Percentiles rank a stretch among this genome's conserved stretches.
phyloP scores from a whole-genome alignment of 1,139 yeast genomes.

The Pneumocystis sp. region DNA sequence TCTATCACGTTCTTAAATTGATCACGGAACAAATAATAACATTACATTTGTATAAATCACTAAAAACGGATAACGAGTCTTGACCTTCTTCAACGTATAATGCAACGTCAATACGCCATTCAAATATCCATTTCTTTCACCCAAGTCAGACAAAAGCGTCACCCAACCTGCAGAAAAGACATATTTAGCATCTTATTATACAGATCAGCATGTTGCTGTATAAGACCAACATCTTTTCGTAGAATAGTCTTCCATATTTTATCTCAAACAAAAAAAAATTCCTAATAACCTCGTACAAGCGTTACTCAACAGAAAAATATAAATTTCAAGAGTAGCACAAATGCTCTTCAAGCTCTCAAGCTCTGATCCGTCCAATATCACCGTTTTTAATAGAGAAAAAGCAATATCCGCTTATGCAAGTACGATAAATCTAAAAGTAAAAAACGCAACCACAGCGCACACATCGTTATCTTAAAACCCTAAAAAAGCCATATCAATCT shows the following conservation, averaged over 20 bases:
- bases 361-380: too few relatives aligned
- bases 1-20: background rate
- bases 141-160: constrained; percentile 34
- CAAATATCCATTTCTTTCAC: constrained; percentile 26
- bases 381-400: background rate
- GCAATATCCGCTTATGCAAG: background rate
- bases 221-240: background rate
- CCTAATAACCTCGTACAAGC: background rate
- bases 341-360: too few relatives aligned
- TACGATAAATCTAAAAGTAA: background rate
- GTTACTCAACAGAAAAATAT: background rate
- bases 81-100: constrained; percentile 29
- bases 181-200: background rate
- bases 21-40: constrained; percentile 13
- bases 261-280: constrained; percentile 9
- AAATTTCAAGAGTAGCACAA: background rate
- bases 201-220: background rate
- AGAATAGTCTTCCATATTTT: background rate
- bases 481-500: background rate
- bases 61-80: constrained; percentile 35
- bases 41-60: constrained; percentile 38
- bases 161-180: constrained; percentile 27
- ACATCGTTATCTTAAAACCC: background rate
- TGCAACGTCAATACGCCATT: constrained; percentile 37
- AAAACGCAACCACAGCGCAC: background rate